phyloP scores from a whole-genome alignment of 2,329 filamentous ascomycete genomes.

The Penicillium verrucosum region DNA sequence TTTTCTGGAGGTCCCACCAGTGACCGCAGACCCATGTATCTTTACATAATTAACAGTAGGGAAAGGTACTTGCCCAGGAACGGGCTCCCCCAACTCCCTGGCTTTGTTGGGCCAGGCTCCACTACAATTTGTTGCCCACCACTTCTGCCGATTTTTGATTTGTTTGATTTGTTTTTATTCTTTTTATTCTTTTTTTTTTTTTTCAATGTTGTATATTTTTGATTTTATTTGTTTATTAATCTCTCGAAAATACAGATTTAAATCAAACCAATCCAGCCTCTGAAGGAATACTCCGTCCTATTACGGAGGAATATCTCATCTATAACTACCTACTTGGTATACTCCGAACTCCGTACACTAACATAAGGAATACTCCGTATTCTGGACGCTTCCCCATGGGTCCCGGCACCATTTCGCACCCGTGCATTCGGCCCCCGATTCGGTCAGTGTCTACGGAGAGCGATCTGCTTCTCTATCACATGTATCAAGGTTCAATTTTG shows the following conservation, averaged over 20 bases:
- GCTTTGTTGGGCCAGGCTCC: constrained; percentile 29
- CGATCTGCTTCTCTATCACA: not conserved
- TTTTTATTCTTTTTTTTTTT: not conserved
- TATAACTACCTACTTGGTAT: not conserved
- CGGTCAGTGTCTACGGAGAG: not conserved
- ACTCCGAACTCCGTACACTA: not conserved
- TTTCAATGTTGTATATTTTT: not conserved
- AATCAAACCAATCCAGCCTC: not conserved
- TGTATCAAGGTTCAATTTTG: not conserved
- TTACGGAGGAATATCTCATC: not conserved
- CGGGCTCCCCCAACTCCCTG: constrained; percentile 22
- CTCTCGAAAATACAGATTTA: not conserved
- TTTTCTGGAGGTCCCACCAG: constrained; percentile 18
- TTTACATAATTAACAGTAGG: constrained; percentile 11
- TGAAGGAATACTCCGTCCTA: not conserved
- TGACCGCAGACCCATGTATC: constrained; percentile 7
- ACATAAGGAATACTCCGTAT: not conserved
- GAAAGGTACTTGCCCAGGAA: constrained; percentile 14
- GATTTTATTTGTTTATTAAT: too few relatives aligned
- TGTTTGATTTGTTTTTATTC: not conserved
- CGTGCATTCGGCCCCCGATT: not conserved
- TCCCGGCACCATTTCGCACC: not conserved
- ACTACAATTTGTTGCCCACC: constrained; percentile 12
- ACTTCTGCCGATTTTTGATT: not conserved
- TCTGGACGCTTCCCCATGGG: not conserved